Conservation (phyloP, 2,329 filamentous ascomycete genomes). For the Pyrenochaeta sp. region DNA sequence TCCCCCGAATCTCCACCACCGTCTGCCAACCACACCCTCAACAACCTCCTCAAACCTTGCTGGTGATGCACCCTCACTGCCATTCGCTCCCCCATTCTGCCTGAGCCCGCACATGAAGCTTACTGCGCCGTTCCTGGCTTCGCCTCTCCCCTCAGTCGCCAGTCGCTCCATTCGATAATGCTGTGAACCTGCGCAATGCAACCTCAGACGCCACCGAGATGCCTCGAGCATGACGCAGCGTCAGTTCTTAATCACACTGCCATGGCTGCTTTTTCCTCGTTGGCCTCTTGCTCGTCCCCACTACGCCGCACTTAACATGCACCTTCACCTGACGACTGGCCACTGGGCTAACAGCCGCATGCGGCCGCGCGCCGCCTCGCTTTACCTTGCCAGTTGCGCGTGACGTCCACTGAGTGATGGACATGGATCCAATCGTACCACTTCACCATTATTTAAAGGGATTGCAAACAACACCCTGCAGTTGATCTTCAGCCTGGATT, state of each 20-base stretch:
- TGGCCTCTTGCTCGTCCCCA: conserved; percentile 1
- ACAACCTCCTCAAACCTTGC: too few relatives aligned
- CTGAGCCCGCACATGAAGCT: too few relatives aligned
- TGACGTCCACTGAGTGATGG: conserved; percentile 1
- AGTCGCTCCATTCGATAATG: conserved; percentile 1
- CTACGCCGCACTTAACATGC: conserved; percentile 4
- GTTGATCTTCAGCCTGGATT: conserved; percentile 7
- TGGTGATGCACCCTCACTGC: too few relatives aligned
- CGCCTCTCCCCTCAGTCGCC: too few relatives aligned
- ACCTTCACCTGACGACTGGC: background rate
- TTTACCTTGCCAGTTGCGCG: conserved; percentile 2
- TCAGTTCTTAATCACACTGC: background rate
- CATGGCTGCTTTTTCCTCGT: conserved; percentile 5
- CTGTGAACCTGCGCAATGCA: conserved; percentile 3
- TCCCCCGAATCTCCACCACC: too few relatives aligned
- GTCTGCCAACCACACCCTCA: too few relatives aligned
- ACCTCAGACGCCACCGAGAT: conserved; percentile 4
- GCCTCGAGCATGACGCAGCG: background rate
- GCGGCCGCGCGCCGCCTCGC: conserved; percentile 7
- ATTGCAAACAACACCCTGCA: conserved; percentile 4
- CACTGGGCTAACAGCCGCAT: background rate
- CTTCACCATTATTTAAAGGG: background rate
- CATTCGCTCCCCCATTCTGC: too few relatives aligned
- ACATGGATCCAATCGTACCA: conserved; percentile 8
- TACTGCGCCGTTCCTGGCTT: too few relatives aligned